These are phyloP conservation scores for Limonium bicolor DNA, from an alignment of 148 eudicot species.

Conservation along the genomic window DNA sequence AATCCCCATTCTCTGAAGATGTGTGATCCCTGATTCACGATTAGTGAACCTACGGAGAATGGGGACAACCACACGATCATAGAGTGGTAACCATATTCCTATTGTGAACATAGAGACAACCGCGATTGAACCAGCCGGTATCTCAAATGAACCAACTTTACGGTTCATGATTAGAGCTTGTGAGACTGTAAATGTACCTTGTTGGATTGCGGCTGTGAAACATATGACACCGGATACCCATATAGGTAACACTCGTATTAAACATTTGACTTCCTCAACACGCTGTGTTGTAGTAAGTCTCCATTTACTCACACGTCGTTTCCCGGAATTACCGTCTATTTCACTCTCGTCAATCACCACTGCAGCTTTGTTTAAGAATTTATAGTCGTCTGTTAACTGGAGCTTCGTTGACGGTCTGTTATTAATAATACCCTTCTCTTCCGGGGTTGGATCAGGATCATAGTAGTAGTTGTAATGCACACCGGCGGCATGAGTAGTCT, in stretches of 20 bases:
- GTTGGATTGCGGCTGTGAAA: slow-evolving; percentile 46
- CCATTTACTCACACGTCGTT: slow-evolving; percentile 31
- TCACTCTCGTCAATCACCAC: slow-evolving; percentile 32
- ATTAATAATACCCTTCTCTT: slow-evolving; percentile 8
- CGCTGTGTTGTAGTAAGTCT: slow-evolving; percentile 40
- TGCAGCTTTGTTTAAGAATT: slow-evolving; percentile 59
- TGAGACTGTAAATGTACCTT: slow-evolving; percentile 45
- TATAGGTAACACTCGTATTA: slow-evolving; percentile 46
- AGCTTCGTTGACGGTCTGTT: slow-evolving; percentile 31
- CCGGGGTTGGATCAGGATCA: too few relatives aligned
- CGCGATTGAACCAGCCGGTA: slow-evolving; percentile 47
- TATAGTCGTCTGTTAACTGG: slow-evolving; percentile 34
- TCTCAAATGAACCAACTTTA: slow-evolving; percentile 29
- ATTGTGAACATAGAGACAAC: slow-evolving; percentile 44
- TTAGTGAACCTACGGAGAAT: slow-evolving; percentile 27
- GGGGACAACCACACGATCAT: slow-evolving; percentile 47
- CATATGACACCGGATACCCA: slow-evolving; percentile 60
- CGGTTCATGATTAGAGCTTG: slow-evolving; percentile 63
- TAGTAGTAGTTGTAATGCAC: too few relatives aligned
- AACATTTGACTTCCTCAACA: slow-evolving; percentile 58
- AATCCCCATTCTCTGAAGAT: slow-evolving; percentile 61
- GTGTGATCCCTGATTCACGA: slow-evolving; percentile 44
- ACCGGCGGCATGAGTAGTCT: too few relatives aligned
- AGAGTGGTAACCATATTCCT: slow-evolving; percentile 46
- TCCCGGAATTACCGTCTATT: slow-evolving; percentile 26